A percentile compares a stretch with the other conserved stretches of the same genome.
Evolutionary conservation across 73 alveolate species (phyloP).

Genomic region (Paramecium pentaurelia): DNA sequence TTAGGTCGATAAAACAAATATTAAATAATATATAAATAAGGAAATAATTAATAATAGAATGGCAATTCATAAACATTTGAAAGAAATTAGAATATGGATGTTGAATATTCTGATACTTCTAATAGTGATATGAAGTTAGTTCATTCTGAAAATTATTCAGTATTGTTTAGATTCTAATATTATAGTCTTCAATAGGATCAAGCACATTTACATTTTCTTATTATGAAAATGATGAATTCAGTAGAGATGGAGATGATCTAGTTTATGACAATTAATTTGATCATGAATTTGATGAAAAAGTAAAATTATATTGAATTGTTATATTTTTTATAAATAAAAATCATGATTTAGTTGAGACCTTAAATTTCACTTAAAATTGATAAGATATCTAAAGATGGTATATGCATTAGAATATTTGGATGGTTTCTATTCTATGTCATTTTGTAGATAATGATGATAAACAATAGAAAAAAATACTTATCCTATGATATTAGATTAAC

Average conservation of each 20-base stretch:
- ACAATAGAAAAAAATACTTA: not conserved
- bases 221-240: not conserved
- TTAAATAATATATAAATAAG: not conserved
- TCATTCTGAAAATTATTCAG: slow-evolving; percentile 36
- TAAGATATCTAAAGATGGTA: not conserved
- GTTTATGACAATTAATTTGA: not conserved
- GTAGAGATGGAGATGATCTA: not conserved
- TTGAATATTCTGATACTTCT: slow-evolving; percentile 8
- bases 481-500: not conserved
- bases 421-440: not conserved
- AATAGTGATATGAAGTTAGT: not conserved
- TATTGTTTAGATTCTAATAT: not conserved
- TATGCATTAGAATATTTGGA: not conserved
- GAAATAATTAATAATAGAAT: not conserved
- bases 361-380: not conserved
- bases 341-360: slow-evolving; percentile 23
- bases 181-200: slow-evolving; percentile 30
- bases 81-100: not conserved
- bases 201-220: not conserved
- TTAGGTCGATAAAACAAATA: not conserved
- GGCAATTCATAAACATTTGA: not conserved
- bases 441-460: not conserved
- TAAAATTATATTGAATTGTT: not conserved
- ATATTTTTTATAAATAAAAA: not conserved
- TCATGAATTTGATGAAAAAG: not conserved